phyloP scores from a whole-genome alignment of 164 flowering plant genomes.

The Vitis labrusca region DNA sequence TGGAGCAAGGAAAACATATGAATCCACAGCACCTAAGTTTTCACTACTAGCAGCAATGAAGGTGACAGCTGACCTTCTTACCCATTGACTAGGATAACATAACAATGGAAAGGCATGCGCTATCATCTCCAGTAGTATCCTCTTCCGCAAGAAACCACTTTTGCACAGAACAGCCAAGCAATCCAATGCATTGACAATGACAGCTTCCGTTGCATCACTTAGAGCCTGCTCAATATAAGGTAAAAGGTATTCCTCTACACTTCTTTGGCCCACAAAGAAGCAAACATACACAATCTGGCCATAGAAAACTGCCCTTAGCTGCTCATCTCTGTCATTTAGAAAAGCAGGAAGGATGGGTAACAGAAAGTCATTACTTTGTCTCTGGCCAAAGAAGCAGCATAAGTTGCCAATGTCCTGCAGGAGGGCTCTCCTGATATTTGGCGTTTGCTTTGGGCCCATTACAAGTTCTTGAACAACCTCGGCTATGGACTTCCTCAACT shows the following conservation, averaged over 20 bases:
- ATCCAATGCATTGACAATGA: constrained; percentile 87
- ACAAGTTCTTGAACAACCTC: constrained; percentile 97
- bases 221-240: constrained; percentile 98
- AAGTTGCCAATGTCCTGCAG: constrained; percentile 78
- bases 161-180: constrained; percentile 82
- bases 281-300: constrained; percentile 87
- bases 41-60: constrained; percentile 90
- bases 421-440: constrained; percentile 92
- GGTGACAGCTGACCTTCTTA: constrained; percentile 75
- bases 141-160: constrained; percentile 72
- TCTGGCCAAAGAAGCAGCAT: constrained; percentile 93
- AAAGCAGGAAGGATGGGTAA: constrained; percentile 96
- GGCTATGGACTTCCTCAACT: constrained; percentile 80
- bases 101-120: constrained; percentile 78
- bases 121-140: constrained; percentile 86
- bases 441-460: constrained; percentile 98
- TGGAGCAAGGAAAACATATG: constrained; percentile 87
- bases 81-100: constrained; percentile 94
- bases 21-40: constrained; percentile 86
- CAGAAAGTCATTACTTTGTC: constrained; percentile 88
- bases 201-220: constrained; percentile 82
- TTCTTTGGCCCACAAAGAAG: constrained; percentile 92
- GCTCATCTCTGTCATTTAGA: constrained; percentile 93
- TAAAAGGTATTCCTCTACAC: constrained; percentile 96
- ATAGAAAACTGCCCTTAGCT: constrained; percentile 83